These are phyloP conservation scores for Rhodotorula kratochvilovae DNA, from an alignment of 768 basidiomycete species.

Conservation along the genomic window DNA sequence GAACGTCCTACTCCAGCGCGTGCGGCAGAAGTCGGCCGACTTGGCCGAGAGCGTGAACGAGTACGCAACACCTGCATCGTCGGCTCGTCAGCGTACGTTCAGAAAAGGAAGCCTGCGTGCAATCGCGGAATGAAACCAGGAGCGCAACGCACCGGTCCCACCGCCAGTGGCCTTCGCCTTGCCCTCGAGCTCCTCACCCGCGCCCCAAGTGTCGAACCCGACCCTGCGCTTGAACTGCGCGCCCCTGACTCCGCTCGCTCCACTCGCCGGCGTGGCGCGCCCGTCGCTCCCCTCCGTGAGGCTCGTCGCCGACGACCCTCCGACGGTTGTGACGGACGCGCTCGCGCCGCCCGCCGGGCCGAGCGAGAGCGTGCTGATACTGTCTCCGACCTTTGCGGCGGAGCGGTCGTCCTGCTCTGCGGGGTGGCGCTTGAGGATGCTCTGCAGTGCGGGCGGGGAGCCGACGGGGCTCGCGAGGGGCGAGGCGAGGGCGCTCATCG, in stretches of 20 bases:
- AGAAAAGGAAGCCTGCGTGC: too few relatives aligned
- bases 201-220: slow-evolving; percentile 50
- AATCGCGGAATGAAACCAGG: too few relatives aligned
- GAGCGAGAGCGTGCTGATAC: neutral
- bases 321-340: neutral
- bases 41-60: slow-evolving; percentile 56
- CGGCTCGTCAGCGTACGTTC: neutral
- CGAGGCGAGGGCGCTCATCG: neutral
- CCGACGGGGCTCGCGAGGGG: neutral
- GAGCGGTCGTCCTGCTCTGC: neutral
- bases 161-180: slow-evolving; percentile 29
- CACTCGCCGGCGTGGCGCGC: neutral
- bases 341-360: neutral
- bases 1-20: slow-evolving; percentile 75
- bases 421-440: slow-evolving; percentile 3
- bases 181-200: slow-evolving; percentile 43
- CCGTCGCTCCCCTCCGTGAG: neutral
- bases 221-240: slow-evolving; percentile 46
- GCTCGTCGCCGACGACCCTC: neutral
- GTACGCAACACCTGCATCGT: slow-evolving; percentile 32
- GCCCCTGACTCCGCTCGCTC: neutral
- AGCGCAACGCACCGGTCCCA: slow-evolving; percentile 29
- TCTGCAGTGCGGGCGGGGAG: neutral
- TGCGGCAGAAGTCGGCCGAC: slow-evolving; percentile 71
- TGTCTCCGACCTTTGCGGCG: neutral